Conservation (phyloP, 257 asterid genomes). For the Prunella vulgaris region DNA sequence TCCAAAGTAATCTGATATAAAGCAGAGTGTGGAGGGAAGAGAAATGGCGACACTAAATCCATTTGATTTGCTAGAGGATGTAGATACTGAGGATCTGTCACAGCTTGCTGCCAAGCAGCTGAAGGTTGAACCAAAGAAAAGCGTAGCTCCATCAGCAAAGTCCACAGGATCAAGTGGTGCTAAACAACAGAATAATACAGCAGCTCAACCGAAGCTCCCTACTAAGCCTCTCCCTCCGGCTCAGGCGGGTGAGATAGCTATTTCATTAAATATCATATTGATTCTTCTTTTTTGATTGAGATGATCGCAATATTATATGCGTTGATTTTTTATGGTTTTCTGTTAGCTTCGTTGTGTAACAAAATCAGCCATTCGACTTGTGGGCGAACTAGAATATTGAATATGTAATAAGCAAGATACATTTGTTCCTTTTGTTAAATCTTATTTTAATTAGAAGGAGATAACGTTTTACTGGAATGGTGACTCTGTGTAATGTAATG, state of each 20-base stretch:
- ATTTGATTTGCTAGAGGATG: conserved; percentile 75
- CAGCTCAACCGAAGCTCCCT: conserved; percentile 57
- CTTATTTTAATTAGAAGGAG: background rate
- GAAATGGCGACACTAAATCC: conserved; percentile 79
- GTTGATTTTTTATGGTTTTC: background rate
- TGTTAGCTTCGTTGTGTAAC: background rate
- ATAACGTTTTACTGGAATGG: background rate
- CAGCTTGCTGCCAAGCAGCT: conserved; percentile 45
- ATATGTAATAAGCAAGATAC: background rate
- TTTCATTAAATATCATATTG: no score
- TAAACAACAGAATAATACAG: conserved; percentile 34
- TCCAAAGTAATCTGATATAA: conserved; percentile 7
- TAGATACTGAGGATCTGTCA: conserved; percentile 57
- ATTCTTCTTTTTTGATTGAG: background rate
- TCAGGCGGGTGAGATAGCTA: no score
- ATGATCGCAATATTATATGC: background rate
- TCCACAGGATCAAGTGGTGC: background rate
- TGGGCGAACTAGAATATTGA: background rate
- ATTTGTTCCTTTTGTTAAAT: background rate
- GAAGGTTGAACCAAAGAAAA: conserved; percentile 53
- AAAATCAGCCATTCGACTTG: background rate
- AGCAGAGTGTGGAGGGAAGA: conserved; percentile 19
- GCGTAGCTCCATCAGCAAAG: conserved; percentile 32
- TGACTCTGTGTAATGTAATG: background rate
- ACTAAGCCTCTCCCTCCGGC: background rate